These are phyloP conservation scores for Metschnikowia continentalis DNA, from an alignment of 805 yeast species.

Conservation along the genomic window DNA sequence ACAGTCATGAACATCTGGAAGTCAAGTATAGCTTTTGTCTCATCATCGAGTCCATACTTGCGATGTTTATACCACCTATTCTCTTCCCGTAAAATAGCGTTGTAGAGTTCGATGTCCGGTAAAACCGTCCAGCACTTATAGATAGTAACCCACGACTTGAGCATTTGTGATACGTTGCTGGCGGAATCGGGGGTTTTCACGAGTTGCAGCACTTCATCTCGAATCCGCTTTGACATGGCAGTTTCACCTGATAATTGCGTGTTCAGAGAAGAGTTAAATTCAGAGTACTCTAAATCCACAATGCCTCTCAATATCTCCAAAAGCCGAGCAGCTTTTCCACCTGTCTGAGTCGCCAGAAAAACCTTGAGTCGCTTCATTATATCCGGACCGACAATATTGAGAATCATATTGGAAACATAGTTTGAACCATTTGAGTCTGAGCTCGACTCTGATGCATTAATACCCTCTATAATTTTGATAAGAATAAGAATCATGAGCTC, in stretches of 20 bases:
- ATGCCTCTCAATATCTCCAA: slow-evolving; percentile 4
- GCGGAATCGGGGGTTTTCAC: neutral
- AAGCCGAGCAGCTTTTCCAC: slow-evolving; percentile 7
- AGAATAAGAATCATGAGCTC: slow-evolving; percentile 13
- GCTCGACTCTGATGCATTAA: slow-evolving; percentile 7
- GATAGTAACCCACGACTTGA: slow-evolving; percentile 10
- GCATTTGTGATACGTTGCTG: neutral
- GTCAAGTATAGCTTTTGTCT: slow-evolving; percentile 11
- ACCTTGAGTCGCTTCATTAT: slow-evolving; percentile 5
- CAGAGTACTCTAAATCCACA: slow-evolving; percentile 10
- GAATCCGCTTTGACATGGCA: slow-evolving; percentile 2
- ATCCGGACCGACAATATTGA: slow-evolving; percentile 13
- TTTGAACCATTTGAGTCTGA: slow-evolving; percentile 8
- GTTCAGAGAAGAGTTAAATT: neutral
- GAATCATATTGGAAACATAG: slow-evolving; percentile 12
- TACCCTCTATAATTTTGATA: slow-evolving; percentile 13
- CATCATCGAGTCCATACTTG: slow-evolving; percentile 8
- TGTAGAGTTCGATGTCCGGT: slow-evolving; percentile 1
- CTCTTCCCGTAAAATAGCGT: slow-evolving; percentile 5
- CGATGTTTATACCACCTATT: slow-evolving; percentile 4
- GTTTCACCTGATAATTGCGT: neutral
- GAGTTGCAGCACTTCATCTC: slow-evolving; percentile 4
- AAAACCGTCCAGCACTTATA: neutral
- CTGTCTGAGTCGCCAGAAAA: neutral
- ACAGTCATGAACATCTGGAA: slow-evolving; percentile 9